These are phyloP conservation scores for Hypoxylon sp. DNA, from an alignment of 2,329 filamentous ascomycete genomes.

Conservation along the genomic window DNA sequence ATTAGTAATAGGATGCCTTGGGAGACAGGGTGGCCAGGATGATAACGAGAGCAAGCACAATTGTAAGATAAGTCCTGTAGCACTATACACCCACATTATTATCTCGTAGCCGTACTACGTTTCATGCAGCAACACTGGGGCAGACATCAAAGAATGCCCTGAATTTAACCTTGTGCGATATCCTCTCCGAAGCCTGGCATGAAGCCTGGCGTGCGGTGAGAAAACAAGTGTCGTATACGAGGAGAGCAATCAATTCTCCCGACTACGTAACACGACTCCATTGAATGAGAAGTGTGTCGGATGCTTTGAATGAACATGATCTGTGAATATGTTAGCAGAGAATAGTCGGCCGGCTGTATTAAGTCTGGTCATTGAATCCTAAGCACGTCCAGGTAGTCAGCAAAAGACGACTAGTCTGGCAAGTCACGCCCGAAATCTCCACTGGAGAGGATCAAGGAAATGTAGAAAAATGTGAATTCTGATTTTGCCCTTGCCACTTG, in stretches of 20 bases:
- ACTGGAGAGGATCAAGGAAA: conserved; percentile 26
- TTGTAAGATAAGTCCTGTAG: too few species aligned
- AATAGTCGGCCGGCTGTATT: not conserved
- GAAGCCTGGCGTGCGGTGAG: conserved; percentile 48
- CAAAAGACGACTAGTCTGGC: conserved; percentile 5
- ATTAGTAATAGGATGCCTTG: too few species aligned
- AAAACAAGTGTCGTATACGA: conserved; percentile 46
- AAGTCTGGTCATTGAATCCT: not conserved
- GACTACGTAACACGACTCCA: not conserved
- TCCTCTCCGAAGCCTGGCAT: conserved; percentile 48
- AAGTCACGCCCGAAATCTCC: conserved; percentile 33
- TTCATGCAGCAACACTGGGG: not conserved
- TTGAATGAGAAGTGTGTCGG: conserved; percentile 1
- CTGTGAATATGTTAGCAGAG: conserved; percentile 31
- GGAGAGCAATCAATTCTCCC: conserved; percentile 24
- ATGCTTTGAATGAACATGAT: conserved; percentile 1
- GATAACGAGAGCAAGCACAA: too few species aligned
- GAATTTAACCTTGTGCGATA: conserved; percentile 5
- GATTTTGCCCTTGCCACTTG: conserved; percentile 51
- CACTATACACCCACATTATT: too few species aligned
- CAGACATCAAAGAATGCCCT: not conserved
- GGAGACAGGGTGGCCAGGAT: too few species aligned
- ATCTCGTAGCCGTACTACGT: not conserved
- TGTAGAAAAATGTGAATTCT: conserved; percentile 25
- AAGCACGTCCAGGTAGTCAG: not conserved